Percentiles rank a stretch among this genome's conserved stretches.
These are phyloP conservation scores for Globomyces sp. DNA, from an alignment of 371 early-diverging fungal species.

Conservation along the genomic window DNA sequence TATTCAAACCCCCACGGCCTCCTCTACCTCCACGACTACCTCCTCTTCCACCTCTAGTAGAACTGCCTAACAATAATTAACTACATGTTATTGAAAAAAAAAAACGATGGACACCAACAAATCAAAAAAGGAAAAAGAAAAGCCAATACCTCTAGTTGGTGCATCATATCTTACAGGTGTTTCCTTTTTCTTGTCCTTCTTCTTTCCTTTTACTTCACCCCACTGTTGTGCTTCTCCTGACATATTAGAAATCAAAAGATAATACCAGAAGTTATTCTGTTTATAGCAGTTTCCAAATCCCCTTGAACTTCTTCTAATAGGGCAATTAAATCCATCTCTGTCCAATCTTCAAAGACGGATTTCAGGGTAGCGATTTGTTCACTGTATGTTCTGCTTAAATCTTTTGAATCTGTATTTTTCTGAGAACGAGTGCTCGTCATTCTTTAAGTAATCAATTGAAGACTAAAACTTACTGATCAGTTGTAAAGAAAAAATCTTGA, in stretches of 20 bases:
- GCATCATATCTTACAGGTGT: slow-evolving; percentile 13
- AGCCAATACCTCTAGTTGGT: neutral
- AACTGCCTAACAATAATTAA: neutral
- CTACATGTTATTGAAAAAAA: neutral
- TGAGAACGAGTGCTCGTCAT: neutral
- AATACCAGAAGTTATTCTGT: slow-evolving; percentile 84
- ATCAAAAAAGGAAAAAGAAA: slow-evolving; percentile 7
- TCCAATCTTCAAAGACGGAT: slow-evolving; percentile 83
- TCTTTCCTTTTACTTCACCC: slow-evolving; percentile 83
- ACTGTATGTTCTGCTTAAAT: slow-evolving; percentile 47
- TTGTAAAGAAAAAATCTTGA: too few species aligned
- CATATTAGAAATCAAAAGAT: neutral
- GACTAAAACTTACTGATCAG: too few species aligned
- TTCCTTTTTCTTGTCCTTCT: slow-evolving; percentile 61
- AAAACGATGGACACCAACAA: neutral
- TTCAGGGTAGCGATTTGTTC: slow-evolving; percentile 66
- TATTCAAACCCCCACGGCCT: neutral
- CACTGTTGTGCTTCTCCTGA: slow-evolving; percentile 83
- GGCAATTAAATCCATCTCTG: slow-evolving; percentile 84
- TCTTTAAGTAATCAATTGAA: neutral
- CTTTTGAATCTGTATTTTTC: neutral
- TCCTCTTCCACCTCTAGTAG: slow-evolving; percentile 11
- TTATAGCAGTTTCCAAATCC: slow-evolving; percentile 77
- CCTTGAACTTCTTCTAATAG: slow-evolving; percentile 83
- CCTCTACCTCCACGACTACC: slow-evolving; percentile 14